phyloP scores from a whole-genome alignment of 2,329 filamentous ascomycete species.

The Aaosphaeria arxii region DNA sequence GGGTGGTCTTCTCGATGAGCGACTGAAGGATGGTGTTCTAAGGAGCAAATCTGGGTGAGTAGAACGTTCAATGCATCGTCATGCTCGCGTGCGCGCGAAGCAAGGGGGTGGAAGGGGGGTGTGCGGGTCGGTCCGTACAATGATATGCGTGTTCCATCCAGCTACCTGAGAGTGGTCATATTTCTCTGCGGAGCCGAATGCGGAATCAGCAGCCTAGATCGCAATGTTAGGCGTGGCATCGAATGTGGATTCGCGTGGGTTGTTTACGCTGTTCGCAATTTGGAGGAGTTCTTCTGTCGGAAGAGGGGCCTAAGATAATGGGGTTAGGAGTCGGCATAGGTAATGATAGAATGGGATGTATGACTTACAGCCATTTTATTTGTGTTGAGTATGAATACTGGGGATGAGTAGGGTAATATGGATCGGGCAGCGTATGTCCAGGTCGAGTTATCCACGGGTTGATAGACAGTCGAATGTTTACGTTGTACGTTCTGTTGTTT shows the following conservation, averaged over 20 bases:
- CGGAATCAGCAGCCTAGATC: slow-evolving; percentile 73
- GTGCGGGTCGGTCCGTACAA: slow-evolving; percentile 57
- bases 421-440: no score
- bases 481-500: no score
- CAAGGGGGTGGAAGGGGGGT: no score
- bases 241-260: background rate
- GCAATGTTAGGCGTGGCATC: background rate
- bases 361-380: slow-evolving; percentile 26
- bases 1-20: slow-evolving; percentile 71
- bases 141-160: slow-evolving; percentile 89
- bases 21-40: slow-evolving; percentile 75
- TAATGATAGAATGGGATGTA: background rate
- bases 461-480: no score
- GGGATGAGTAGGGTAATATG: slow-evolving; percentile 6
- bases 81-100: background rate
- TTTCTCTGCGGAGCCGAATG: slow-evolving; percentile 69
- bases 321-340: background rate
- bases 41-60: slow-evolving; percentile 11
- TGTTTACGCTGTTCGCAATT: slow-evolving; percentile 27
- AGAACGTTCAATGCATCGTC: no score
- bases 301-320: slow-evolving; percentile 23
- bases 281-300: slow-evolving; percentile 28
- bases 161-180: slow-evolving; percentile 87
- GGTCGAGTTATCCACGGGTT: no score
- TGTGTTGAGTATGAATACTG: slow-evolving; percentile 6